Base-by-base conservation (phyloP, 768 basidiomycete genomes). In the Tulasnella sp. region DNA sequence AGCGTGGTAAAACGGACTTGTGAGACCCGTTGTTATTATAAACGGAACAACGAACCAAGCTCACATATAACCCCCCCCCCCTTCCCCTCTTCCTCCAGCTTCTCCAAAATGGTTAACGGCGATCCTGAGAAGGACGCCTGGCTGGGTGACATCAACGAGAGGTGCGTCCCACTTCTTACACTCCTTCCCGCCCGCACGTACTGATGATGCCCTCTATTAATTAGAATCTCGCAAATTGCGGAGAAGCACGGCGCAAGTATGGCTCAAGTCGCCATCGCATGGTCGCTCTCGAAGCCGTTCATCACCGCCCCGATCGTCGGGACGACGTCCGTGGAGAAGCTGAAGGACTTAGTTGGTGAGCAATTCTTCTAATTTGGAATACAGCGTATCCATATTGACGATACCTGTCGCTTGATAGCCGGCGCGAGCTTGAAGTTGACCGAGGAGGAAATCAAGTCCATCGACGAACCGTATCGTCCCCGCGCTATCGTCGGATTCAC, bases 261-360 rank as follows among this genome's bases (percentile, higher is more conserved):
- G 80, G 78, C 79, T 8, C 79, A 80, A 59, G 75, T 80, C 22
- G 77, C 79, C 5, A 36, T 79, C 2, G 80, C 79, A 8, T 71
- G 70, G 70, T 64, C 40, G 12, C 35, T 71, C 11, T 71, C 70
- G 32, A 71, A 71, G 59, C 17, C 52, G 6, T 62, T 63, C 22
- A 37, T 71, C 12, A 41, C 62, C 4, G 70, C 70, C 11, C 70
- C 70, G 19, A 71, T 71, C n/a, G 26, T 71, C 34, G 70, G 70
- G 16, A 71, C 70, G n/a, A 71, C 70, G n/a, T 63, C 52, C 17
- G 6, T 71, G 32, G 62, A 71, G 12, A 71, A 71, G 17, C 62
- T 71, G 34, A 77, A 82, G 29, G 87, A 88, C 69, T 76, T 87
- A 14, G 80, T 87, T 66, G 84, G 84, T 84, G 77, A 69, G 78